These are phyloP conservation scores for Eucalyptus regnans DNA, from an alignment of 345 rosid species.

Conservation along the genomic window DNA sequence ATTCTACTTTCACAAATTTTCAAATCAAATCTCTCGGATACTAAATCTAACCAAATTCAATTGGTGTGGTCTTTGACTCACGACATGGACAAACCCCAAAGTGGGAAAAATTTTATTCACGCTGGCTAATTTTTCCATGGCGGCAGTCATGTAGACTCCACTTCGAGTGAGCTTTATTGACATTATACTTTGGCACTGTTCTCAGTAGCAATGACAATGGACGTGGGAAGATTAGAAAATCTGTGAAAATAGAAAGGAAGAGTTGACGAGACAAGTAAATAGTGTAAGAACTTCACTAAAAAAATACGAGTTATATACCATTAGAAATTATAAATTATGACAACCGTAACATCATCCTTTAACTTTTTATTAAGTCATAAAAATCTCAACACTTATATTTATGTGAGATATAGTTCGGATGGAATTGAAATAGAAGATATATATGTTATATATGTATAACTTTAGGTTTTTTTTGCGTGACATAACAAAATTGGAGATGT, in stretches of 20 bases:
- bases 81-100: too few species aligned
- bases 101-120: background rate
- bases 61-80: background rate
- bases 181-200: background rate
- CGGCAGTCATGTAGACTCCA: background rate
- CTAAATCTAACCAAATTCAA: background rate
- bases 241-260: background rate
- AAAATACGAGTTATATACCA: too few species aligned
- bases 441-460: too few species aligned
- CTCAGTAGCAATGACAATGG: background rate
- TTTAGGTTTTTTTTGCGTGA: too few species aligned
- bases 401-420: fast-evolving
- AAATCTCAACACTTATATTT: too few species aligned
- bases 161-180: background rate
- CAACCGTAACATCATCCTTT: fast-evolving
- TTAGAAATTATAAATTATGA: too few species aligned
- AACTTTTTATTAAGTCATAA: too few species aligned
- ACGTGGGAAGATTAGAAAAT: background rate
- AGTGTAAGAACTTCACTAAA: background rate
- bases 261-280: background rate
- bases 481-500: too few species aligned
- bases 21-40: background rate
- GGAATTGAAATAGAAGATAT: too few species aligned
- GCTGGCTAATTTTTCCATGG: background rate
- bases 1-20: background rate